Evolutionary conservation across 768 basidiomycete species (phyloP), one percentile per base, ranked within the genome.

Genomic region (Leccinum sublutescens): DNA sequence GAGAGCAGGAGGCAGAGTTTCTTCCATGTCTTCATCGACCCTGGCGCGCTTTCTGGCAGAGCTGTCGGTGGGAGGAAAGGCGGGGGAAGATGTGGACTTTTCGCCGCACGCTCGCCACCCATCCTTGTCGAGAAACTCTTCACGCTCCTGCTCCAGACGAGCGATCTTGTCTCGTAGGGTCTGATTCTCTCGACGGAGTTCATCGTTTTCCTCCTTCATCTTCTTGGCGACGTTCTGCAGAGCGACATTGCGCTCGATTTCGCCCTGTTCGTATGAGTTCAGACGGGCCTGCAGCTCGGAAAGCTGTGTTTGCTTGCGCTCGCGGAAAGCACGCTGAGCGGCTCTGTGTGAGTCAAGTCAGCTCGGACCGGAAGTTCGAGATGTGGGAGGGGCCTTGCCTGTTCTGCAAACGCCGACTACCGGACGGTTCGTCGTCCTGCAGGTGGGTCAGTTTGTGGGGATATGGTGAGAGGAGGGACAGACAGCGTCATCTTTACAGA

Each of bases 301-400:
- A 36, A 95, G 86, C 67, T 93, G 92, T 4, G 88, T 86, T 70
- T 94, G 91, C 74, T 91, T 94, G 60, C 93, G 84, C 68, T 94
- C 93, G 51, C 93, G 83, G 74, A 95, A 94, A 12, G 93, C 92
- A 38, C 93, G 87, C 70, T 95, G 93, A 12, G 92, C 92, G 31
- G 89, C 90, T 68, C 93, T 93, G 65, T 15, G 53, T n/a, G 36
- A 56, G 19, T 17, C 58, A 43, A 29, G 57, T 67, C 55, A 71
- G 57, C 10, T 50, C 21, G 25, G 5, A 40, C 11, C 21, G 21
- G 50, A 33, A 40, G 25, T 55, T 29, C 10, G 54, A 21, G 15
- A 56, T 36, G 43, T 15, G 51, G 23, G 55, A 47, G 19, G 60
- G 47, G 59, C 64, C 72, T 57, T 56, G 83, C 89, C 90, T 85